Evolutionary conservation across 192 early-diverging fungal species (phyloP).

Genomic region (Umbelopsis vinacea): DNA sequence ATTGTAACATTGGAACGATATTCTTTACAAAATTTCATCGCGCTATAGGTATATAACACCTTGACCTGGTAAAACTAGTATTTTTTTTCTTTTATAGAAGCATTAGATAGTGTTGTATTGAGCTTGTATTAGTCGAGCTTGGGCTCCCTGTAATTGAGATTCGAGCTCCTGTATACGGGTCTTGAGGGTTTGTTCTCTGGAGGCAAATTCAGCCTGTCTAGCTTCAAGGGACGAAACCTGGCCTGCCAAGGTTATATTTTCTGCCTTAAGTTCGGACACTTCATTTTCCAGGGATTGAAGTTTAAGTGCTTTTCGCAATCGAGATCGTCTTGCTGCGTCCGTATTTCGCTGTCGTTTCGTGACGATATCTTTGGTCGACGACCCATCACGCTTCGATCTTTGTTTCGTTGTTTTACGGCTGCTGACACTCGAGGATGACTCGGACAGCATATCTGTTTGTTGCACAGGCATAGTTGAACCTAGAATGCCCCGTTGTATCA

Average conservation of each 20-base stretch:
- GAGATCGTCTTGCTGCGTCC: slow-evolving; percentile 32
- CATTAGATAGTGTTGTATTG: not conserved
- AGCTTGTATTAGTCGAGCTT: slow-evolving; percentile 1
- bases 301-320: slow-evolving; percentile 23
- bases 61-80: no score
- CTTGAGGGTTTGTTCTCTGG: slow-evolving; percentile 12
- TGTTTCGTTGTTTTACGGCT: not conserved
- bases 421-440: not conserved
- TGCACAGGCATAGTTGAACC: not conserved
- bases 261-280: slow-evolving; percentile 22
- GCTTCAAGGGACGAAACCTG: slow-evolving; percentile 23
- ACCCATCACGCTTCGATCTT: not conserved
- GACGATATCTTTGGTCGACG: slow-evolving; percentile 2
- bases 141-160: slow-evolving; percentile 25
- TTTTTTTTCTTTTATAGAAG: no score
- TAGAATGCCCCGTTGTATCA: slow-evolving; percentile 34
- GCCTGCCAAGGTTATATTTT: slow-evolving; percentile 23
- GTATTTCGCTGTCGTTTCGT: slow-evolving; percentile 34
- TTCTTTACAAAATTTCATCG: no score
- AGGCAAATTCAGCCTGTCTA: not conserved
- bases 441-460: not conserved
- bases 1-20: no score
- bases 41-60: no score
- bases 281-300: slow-evolving; percentile 26
- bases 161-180: slow-evolving; percentile 25